A percentile compares a stretch with the other conserved stretches of the same genome.
These are phyloP conservation scores for Osmanthus fragrans DNA, from an alignment of 257 asterid genomes.

Conservation along the genomic window DNA sequence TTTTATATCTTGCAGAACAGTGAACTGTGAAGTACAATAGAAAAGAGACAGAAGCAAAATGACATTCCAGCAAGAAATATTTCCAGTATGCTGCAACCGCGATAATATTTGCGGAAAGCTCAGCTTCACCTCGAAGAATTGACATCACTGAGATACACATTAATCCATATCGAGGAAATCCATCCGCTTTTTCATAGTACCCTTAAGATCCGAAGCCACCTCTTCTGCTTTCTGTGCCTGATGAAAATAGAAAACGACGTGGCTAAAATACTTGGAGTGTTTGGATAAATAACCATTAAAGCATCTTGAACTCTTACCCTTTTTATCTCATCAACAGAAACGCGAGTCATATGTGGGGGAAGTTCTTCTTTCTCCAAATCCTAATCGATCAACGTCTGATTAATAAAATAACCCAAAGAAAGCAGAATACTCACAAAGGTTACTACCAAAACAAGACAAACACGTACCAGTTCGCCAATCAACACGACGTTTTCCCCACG, in stretches of 20 bases:
- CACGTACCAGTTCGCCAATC: conserved; percentile 92
- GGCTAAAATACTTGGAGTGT: neutral
- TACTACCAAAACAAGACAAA: conserved; percentile 6
- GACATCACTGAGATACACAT: conserved; percentile 12
- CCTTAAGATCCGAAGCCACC: conserved; percentile 87
- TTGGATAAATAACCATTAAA: neutral
- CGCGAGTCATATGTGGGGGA: conserved; percentile 79
- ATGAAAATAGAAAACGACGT: conserved; percentile 4
- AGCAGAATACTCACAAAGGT: conserved; percentile 31
- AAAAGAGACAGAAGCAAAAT: neutral
- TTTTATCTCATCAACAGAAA: conserved; percentile 73
- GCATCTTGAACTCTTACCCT: conserved; percentile 49
- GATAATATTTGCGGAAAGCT: neutral
- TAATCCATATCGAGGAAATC: conserved; percentile 95
- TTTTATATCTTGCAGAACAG: conserved; percentile 19
- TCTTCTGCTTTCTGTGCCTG: conserved; percentile 94
- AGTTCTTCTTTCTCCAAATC: conserved; percentile 85
- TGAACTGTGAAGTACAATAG: conserved; percentile 12
- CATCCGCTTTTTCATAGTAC: conserved; percentile 88
- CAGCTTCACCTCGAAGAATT: neutral
- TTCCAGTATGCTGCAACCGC: neutral
- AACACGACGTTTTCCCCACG: conserved; percentile 98
- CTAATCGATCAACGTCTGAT: conserved; percentile 41
- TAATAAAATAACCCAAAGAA: conserved; percentile 34
- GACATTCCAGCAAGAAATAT: neutral